Percentiles rank a stretch among this genome's conserved stretches.
These are phyloP conservation scores for Deinandra increscens DNA, from an alignment of 129 eudicot species.

Conservation along the genomic window DNA sequence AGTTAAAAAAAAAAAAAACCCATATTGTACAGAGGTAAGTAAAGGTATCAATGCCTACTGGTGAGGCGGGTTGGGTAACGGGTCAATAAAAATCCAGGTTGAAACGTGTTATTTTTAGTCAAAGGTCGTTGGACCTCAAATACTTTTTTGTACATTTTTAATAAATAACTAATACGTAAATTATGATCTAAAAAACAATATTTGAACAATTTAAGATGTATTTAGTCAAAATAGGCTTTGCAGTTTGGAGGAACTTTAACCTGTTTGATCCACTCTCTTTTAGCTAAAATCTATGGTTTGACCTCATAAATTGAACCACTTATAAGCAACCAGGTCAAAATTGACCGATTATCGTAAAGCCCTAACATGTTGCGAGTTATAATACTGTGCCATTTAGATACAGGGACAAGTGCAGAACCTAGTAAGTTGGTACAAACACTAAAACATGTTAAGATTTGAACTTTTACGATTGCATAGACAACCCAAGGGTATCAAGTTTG, in stretches of 20 bases:
- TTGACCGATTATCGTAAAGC: not conserved
- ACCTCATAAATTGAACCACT: not conserved
- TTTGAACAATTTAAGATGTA: not conserved
- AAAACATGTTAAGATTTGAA: not conserved
- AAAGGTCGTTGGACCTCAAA: not conserved
- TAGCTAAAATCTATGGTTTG: not conserved
- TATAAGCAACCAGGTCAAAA: not conserved
- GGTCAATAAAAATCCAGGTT: not conserved
- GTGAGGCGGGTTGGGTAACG: not conserved
- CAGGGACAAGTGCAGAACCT: not conserved
- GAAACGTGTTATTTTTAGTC: not conserved
- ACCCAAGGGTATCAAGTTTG: not conserved
- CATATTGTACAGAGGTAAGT: not conserved
- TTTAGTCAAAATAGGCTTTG: not conserved
- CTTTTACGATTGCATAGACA: not conserved
- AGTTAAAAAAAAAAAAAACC: not conserved
- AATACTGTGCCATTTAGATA: not conserved
- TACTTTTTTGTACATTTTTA: not conserved
- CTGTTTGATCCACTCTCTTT: not conserved
- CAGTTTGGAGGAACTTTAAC: not conserved
- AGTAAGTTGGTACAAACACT: not conserved
- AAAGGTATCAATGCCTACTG: not conserved
- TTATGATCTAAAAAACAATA: no score
- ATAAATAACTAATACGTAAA: not conserved
- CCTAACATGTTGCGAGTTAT: not conserved